A percentile compares a stretch with the other conserved stretches of the same genome.
phyloP scores from a whole-genome alignment of 148 eudicot species.

The Rhododendron williamsianum region DNA sequence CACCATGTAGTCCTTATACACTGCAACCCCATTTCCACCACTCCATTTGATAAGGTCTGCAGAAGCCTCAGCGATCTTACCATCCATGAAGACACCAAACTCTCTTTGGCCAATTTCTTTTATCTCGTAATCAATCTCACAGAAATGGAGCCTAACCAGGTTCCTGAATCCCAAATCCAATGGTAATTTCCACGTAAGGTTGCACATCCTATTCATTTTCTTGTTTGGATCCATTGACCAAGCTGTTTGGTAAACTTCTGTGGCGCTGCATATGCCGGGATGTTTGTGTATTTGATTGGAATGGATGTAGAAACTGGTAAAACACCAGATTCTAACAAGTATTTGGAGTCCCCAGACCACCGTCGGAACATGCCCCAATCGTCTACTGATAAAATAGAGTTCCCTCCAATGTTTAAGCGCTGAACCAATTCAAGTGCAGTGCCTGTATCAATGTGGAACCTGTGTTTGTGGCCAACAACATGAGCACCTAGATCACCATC shows the following conservation, averaged over 20 bases:
- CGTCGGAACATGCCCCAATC: constrained; percentile 22
- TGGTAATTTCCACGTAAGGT: constrained; percentile 23
- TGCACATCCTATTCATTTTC: neutral
- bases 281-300: constrained; percentile 12
- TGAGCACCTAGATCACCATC: neutral
- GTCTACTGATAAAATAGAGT: neutral
- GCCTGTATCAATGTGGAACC: neutral
- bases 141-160: constrained; percentile 16
- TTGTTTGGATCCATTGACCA: constrained; percentile 4
- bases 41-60: constrained; percentile 9
- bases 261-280: constrained; percentile 27
- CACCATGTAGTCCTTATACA: constrained; percentile 19
- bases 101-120: constrained; percentile 8
- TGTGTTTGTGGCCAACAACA: constrained; percentile 20
- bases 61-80: constrained; percentile 6
- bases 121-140: constrained; percentile 19
- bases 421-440: constrained; percentile 30
- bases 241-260: constrained; percentile 21
- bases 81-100: constrained; percentile 21
- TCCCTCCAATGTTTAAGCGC: constrained; percentile 31
- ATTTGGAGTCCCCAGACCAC: constrained; percentile 21
- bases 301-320: neutral
- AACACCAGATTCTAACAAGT: neutral
- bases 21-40: neutral
- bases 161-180: constrained; percentile 33